phyloP scores from a whole-genome alignment of 2,329 filamentous ascomycete genomes.

The Gremmenia infestans region DNA sequence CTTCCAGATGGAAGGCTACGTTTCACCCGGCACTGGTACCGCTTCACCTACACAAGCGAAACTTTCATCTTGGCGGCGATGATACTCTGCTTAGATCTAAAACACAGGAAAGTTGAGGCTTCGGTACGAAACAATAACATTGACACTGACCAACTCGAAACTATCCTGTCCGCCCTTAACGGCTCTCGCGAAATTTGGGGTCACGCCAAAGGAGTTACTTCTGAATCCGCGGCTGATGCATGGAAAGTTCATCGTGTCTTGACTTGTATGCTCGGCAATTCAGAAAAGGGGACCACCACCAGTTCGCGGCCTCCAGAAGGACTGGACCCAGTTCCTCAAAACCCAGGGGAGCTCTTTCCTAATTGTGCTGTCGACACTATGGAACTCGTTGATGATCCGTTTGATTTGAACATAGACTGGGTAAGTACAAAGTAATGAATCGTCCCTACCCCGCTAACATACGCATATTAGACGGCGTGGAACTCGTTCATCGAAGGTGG shows the following conservation, averaged over 20 bases:
- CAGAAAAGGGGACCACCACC: not conserved
- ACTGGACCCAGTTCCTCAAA: too few species aligned
- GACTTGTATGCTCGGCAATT: constrained; percentile 14
- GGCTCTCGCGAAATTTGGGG: constrained; percentile 17
- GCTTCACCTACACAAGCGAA: constrained; percentile 6
- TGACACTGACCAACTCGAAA: not conserved
- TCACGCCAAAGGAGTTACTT: not conserved
- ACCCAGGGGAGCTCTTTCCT: constrained; percentile 6
- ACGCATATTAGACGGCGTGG: constrained; percentile 20
- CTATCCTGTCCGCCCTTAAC: constrained; percentile 6
- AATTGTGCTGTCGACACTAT: constrained; percentile 3
- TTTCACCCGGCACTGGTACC: constrained; percentile 4
- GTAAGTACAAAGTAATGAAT: constrained; percentile 9
- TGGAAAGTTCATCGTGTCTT: constrained; percentile 16
- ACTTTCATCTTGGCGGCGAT: constrained; percentile 10
- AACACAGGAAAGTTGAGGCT: constrained; percentile 9
- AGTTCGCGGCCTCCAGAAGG: not conserved
- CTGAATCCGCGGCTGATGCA: constrained; percentile 6
- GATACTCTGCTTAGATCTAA: constrained; percentile 17
- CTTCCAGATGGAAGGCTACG: not conserved
- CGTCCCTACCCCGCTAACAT: constrained; percentile 6
- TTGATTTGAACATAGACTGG: constrained; percentile 29
- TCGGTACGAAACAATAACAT: not conserved
- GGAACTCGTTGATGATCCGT: too few species aligned
- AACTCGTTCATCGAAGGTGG: constrained; percentile 27